These are phyloP conservation scores for Otatea glauca DNA, from an alignment of 176 grass and related monocot species.

Conservation along the genomic window DNA sequence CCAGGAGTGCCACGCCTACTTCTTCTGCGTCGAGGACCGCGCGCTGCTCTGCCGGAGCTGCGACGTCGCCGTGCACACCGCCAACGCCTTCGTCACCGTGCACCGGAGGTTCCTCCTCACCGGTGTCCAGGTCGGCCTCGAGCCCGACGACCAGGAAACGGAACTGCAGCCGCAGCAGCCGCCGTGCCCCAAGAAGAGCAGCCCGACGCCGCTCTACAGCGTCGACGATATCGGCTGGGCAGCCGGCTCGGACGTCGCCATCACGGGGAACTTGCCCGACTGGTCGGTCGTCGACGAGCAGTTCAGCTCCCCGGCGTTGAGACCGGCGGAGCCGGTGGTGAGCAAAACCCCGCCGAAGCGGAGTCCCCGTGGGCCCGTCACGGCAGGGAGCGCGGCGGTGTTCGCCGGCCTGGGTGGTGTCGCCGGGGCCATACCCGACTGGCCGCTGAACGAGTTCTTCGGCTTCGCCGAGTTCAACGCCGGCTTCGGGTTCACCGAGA, in stretches of 20 bases:
- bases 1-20: constrained; percentile 88
- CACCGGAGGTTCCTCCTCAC: constrained; percentile 93
- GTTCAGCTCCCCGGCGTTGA: constrained; percentile 25
- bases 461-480: constrained; percentile 64
- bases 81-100: constrained; percentile 75
- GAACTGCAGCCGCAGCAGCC: background rate
- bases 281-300: constrained; percentile 62
- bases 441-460: constrained; percentile 82
- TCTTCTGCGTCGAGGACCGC: constrained; percentile 96
- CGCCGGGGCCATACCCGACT: constrained; percentile 52
- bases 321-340: background rate
- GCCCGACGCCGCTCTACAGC: constrained; percentile 51
- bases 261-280: constrained; percentile 46
- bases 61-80: constrained; percentile 81
- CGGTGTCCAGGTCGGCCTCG: constrained; percentile 84
- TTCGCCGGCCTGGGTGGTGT: constrained; percentile 24
- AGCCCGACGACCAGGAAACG: constrained; percentile 34
- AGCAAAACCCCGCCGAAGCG: constrained; percentile 37
- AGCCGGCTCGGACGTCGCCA: constrained; percentile 30
- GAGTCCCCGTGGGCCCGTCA: constrained; percentile 18
- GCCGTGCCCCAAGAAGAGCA: constrained; percentile 35
- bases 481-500: constrained; percentile 64
- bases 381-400: background rate
- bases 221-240: constrained; percentile 50
- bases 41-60: constrained; percentile 84